phyloP scores from a whole-genome alignment of 2,329 filamentous ascomycete species.

The Fusarium coicis region DNA sequence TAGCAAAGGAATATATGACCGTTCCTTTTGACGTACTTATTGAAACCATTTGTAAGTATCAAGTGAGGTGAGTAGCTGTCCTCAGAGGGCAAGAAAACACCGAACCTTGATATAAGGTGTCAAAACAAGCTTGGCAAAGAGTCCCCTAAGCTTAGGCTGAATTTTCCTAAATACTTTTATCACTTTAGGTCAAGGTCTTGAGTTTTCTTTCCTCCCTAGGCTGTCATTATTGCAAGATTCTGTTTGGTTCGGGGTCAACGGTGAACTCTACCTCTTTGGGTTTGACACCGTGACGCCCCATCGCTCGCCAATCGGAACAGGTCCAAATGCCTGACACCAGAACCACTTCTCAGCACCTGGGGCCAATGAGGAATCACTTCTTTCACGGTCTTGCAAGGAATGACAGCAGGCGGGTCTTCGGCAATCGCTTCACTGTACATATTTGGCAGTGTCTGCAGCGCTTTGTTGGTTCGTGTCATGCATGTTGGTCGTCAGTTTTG shows the following conservation, averaged over 20 bases:
- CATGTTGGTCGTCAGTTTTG: background rate
- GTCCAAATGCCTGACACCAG: background rate
- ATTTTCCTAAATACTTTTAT: too few relatives aligned
- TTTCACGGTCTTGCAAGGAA: background rate
- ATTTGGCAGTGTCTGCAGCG: background rate
- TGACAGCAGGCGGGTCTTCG: background rate
- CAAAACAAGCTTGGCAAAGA: too few relatives aligned
- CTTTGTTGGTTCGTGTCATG: background rate
- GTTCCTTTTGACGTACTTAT: too few relatives aligned
- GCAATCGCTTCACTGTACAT: background rate
- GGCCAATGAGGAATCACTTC: background rate
- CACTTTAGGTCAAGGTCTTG: too few relatives aligned
- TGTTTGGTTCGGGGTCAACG: background rate
- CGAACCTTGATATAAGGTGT: too few relatives aligned
- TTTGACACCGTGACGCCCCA: background rate
- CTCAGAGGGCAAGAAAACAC: too few relatives aligned
- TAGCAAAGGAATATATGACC: fast-evolving
- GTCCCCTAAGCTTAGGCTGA: too few relatives aligned
- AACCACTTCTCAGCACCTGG: background rate
- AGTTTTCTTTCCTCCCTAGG: too few relatives aligned
- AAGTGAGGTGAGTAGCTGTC: background rate
- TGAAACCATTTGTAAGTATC: background rate
- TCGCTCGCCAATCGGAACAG: background rate
- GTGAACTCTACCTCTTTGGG: background rate
- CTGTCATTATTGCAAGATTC: background rate